Base-by-base conservation (phyloP, 2,329 filamentous ascomycete species). In the Pyrenochaeta sp. region DNA sequence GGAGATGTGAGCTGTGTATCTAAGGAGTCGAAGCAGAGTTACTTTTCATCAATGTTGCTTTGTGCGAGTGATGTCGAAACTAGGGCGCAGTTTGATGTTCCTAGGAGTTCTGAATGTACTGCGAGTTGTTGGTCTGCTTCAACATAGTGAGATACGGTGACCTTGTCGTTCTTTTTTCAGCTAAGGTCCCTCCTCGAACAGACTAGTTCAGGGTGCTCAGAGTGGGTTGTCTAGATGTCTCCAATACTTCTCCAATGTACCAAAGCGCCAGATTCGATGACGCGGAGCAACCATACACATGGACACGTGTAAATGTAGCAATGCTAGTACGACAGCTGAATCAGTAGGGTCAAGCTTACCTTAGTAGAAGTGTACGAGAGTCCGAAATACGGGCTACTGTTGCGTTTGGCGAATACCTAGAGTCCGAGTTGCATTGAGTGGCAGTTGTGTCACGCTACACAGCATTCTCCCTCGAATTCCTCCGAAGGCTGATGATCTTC, bases 301-400 rank as follows among this genome's bases (percentile, higher is more conserved):
- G 12, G 44, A 57, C 58, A 56, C 55, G 55, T 59, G 50, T 58
- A 50, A 47, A 39, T 32, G 49, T 43, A 54, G 25, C 19, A 19
- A 39, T 6, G 36, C 13, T 39, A 47, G 45, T 34, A 19, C 43
- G 36, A 34, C 45, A 53, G 36, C n/a, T 51, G 42, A 51, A 39
- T 50, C 42, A 54, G 40, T 24, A 54, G 46, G 45, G 45, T 50
- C 25, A 22, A 5, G 24, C 43, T 30, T 22, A 19, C 28, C 46
- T 25, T 25, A 34, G 50, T 42, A 39, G 1, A 36, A 28, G 15
- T 24, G 27, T 39, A 32, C 39, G 42, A 42, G 24, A 25, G 7
- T 55, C 25, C 19, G 46, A 44, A 32, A 48, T 47, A 47, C 37
- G 42, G 50, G 46, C 42, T 50, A 47, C 36, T 51, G 45, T 39